These are phyloP conservation scores for Guyanaporus albipodus DNA, from an alignment of 768 basidiomycete species.

Conservation along the genomic window DNA sequence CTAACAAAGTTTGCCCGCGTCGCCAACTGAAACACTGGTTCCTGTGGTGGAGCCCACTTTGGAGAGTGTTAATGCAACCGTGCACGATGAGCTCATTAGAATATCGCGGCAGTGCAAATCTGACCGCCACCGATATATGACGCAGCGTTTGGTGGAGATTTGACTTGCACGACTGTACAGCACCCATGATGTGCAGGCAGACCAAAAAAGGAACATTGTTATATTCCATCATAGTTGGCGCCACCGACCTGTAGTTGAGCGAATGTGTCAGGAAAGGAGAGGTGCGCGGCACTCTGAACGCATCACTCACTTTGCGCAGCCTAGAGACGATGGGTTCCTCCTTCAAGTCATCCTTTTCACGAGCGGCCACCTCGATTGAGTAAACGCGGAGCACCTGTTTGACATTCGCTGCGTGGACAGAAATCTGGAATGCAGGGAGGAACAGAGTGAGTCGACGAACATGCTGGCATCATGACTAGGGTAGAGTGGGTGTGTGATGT, in stretches of 20 bases:
- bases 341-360: conserved; percentile 77
- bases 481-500: conserved; percentile 25
- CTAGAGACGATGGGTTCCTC: conserved; percentile 82
- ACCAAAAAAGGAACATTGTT: conserved; percentile 25
- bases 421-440: conserved; percentile 54
- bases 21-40: conserved; percentile 14
- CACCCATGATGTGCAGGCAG: conserved; percentile 8
- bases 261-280: conserved; percentile 17
- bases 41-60: conserved; percentile 1
- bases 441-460: conserved; percentile 29
- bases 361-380: conserved; percentile 86
- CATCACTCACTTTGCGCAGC: conserved; percentile 69
- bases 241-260: conserved; percentile 63
- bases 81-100: not conserved
- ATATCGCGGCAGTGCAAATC: conserved; percentile 19
- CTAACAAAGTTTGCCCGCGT: conserved; percentile 46
- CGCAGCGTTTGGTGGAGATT: conserved; percentile 9
- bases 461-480: conserved; percentile 19
- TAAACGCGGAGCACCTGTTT: conserved; percentile 72
- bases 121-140: conserved; percentile 24
- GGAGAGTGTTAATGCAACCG: not conserved
- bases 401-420: conserved; percentile 87
- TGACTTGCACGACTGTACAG: conserved; percentile 12
- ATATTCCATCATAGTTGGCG: conserved; percentile 85
- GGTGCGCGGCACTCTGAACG: not conserved